Evolutionary conservation across 2,329 filamentous ascomycete genomes (phyloP), one percentile per base, ranked within the genome.

Genomic region (Bipolaris sorokiniana): DNA sequence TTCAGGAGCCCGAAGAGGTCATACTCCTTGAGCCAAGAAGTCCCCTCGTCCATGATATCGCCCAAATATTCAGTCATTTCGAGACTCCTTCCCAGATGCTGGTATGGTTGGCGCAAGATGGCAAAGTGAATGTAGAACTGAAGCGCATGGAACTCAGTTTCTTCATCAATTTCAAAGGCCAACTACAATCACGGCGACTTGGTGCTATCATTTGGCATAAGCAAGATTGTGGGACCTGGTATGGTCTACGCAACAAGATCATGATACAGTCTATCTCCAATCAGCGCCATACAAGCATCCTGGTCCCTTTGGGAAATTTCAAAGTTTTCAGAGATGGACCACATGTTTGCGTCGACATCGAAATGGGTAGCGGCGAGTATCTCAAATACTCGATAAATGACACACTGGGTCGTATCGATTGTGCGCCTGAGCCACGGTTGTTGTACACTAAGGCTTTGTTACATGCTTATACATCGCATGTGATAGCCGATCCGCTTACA

Each of bases 391-490:
- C 73, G 0, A 81, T 89, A 41, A 81, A 90, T 45, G 66, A 78
- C 1, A 66, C 83, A 0, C 76, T 90, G 1, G 81, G 83, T 0
- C 79, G 84, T 0, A 69, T 90, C 0, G 79, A 83, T 2, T 88
- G 86, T 36, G 78, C 86, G 0, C 75, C 83, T 0, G 87, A 89
- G 44, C 84, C 84, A 0, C 68, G 68, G 0, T 71, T 87, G 0
- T 72, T 86, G 0, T 87, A 86, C 53, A 76, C 76, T 1, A 88
- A 87, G 63, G 86, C 86, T 0, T 70, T 81, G 3, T 69, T 86
- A 1, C 88, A 90, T 65, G 88, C 87, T 0, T 72, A 81, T 4
- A 90, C 88, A 0, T 87, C 87, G 0, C 84, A 82, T 31, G 64
- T 81, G 0, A 34, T 89, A 0, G 81, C 84, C 0, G 88, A 90